A percentile compares a stretch with the other conserved stretches of the same genome.
Conservation (phyloP, 2,329 filamentous ascomycete species). For the Neospermospora avenae region DNA sequence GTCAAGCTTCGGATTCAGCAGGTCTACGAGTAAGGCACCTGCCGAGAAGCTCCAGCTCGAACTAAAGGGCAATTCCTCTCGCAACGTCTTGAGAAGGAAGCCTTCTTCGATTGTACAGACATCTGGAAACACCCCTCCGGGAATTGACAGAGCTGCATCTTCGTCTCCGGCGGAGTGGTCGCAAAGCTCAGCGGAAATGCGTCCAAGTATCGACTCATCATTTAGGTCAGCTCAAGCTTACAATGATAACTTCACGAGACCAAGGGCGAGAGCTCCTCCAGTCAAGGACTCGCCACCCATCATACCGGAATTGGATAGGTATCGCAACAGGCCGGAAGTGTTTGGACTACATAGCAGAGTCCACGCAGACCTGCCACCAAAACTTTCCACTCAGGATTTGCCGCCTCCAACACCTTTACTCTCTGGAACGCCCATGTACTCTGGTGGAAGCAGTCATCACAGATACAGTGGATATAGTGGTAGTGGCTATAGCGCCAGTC, state of each 20-base stretch:
- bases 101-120: constrained; percentile 46
- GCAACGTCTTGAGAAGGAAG: constrained; percentile 49
- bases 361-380: constrained; percentile 49
- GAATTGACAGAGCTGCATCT: constrained; percentile 27
- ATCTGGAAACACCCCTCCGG: constrained; percentile 16
- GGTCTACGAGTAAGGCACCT: constrained; percentile 16
- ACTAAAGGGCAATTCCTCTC: constrained; percentile 33
- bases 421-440: constrained; percentile 43
- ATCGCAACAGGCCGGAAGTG: constrained; percentile 46
- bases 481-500: constrained; percentile 62
- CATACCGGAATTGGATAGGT: constrained; percentile 58
- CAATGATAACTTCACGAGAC: constrained; percentile 42
- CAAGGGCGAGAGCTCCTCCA: constrained; percentile 19
- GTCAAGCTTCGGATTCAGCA: constrained; percentile 29
- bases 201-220: constrained; percentile 25
- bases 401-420: constrained; percentile 67
- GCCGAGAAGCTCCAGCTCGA: constrained; percentile 14
- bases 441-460: constrained; percentile 44
- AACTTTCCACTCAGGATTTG: constrained; percentile 60
- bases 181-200: constrained; percentile 15
- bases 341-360: constrained; percentile 35
- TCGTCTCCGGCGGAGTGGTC: constrained; percentile 22
- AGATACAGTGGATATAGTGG: constrained; percentile 35
- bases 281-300: constrained; percentile 40
- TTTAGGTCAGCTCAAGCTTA: constrained; percentile 32